phyloP scores from a whole-genome alignment of 192 early-diverging fungal genomes.

The Rhizophlyctis rosea region DNA sequence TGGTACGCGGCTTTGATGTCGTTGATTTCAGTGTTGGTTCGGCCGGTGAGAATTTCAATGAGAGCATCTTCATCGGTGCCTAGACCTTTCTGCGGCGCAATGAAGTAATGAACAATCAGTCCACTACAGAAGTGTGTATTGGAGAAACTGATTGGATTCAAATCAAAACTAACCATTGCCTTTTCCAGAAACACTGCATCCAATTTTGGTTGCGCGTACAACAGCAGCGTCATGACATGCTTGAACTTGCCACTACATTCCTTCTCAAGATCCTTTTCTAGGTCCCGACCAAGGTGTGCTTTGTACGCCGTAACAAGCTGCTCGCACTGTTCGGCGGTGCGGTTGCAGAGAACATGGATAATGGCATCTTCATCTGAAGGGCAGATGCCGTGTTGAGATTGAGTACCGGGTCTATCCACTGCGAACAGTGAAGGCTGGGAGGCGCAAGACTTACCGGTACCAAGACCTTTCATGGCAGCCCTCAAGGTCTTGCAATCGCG shows the following conservation, averaged over 20 bases:
- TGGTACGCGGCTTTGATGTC: slow-evolving; percentile 27
- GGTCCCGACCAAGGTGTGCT: background rate
- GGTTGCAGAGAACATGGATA: slow-evolving; percentile 36
- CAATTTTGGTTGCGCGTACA: slow-evolving; percentile 19
- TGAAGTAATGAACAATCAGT: no score
- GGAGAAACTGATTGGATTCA: slow-evolving; percentile 13
- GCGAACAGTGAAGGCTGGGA: background rate
- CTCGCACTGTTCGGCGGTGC: slow-evolving; percentile 39
- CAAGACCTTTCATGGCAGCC: slow-evolving; percentile 23
- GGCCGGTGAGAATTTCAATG: slow-evolving; percentile 33
- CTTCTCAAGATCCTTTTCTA: slow-evolving; percentile 11
- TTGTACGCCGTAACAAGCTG: slow-evolving; percentile 29
- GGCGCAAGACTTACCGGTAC: slow-evolving; percentile 11
- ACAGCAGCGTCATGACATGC: slow-evolving; percentile 17
- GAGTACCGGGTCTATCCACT: background rate
- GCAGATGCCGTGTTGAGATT: no score
- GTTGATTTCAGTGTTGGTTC: slow-evolving; percentile 39
- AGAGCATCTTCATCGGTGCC: slow-evolving; percentile 33
- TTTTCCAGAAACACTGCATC: no score
- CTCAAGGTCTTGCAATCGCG: slow-evolving; percentile 3
- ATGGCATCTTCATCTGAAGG: slow-evolving; percentile 36
- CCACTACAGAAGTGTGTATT: slow-evolving; percentile 39
- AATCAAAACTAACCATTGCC: no score
- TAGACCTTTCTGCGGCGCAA: no score
- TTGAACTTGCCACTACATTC: slow-evolving; percentile 26